Base-by-base conservation (phyloP, 2,329 filamentous ascomycete species). In the Stagonosporopsis vannaccii region DNA sequence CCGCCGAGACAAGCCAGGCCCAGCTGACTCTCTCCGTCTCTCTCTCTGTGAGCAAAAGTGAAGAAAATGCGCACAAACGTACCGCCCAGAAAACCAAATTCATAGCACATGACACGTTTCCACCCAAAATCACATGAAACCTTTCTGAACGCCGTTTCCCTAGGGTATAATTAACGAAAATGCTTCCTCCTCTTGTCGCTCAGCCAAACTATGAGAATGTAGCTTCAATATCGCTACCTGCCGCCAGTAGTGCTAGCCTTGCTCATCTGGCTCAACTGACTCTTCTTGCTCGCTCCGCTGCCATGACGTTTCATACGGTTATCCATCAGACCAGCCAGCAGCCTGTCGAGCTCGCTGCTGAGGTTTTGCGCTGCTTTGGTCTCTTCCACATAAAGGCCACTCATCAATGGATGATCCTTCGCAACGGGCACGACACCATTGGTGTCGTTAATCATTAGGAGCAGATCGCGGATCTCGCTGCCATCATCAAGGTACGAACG, bases 391-490 rank as follows among this genome's bases (percentile, higher is more conserved):
- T 96, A 98, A 51, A 98, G 79, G 20, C 87, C 85, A 13, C 87
- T 86, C 46, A 90, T 91, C 40, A 96, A 83, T 0, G 94, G 94
- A 74, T 98, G 93, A 54, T 97, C 91, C n/a, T 85, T 84, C 1
- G 89, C 86, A 7, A 89, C 90, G 17, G 92, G 90, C 37, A 87
- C 84, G 15, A 96, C 87, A 56, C 93, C 90, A 13, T 87, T 90
- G 74, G 93, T 97, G 77, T 98, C 93, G 72, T 97, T 93, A 25
- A 99, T 92, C 58, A 99, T 90, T 33, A 93, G 85, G 47, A 98
- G 83, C 72, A 98, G 85, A 73, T 99, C 94, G 46, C 91, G 87
- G 64, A 99, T 92, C 61, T 97, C 92, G 30, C 88, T 88, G 58
- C 91, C 87, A 65, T 95, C 92, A 64, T 98, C 94, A 68, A 98